phyloP scores from a whole-genome alignment of 73 alveolate species.

The Symbiodinium natans region DNA sequence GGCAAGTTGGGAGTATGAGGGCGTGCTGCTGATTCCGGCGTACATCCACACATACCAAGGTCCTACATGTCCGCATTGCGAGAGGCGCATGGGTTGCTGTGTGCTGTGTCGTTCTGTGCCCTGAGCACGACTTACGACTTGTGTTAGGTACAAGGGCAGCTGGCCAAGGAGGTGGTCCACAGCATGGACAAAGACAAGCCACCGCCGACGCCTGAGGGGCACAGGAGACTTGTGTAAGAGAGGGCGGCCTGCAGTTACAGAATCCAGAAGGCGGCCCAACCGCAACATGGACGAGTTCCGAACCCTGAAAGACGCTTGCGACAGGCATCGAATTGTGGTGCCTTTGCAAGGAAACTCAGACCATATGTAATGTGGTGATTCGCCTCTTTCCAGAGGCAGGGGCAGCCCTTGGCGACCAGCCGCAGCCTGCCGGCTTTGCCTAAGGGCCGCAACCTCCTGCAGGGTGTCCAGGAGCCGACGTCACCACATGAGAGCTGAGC shows the following conservation, averaged over 20 bases:
- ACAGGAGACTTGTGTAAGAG: not conserved
- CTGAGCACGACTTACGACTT: no score
- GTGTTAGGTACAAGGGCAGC: not conserved
- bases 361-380: no score
- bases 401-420: constrained; percentile 30
- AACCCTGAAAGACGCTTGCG: constrained; percentile 65
- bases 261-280: not conserved
- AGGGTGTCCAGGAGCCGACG: constrained; percentile 21
- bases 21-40: no score
- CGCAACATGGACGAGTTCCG: not conserved
- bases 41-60: not conserved
- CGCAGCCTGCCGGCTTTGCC: constrained; percentile 91
- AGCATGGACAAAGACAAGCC: not conserved
- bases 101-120: no score
- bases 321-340: constrained; percentile 19
- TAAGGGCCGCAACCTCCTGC: constrained; percentile 44
- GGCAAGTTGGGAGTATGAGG: not conserved
- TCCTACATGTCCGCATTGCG: constrained; percentile 83
- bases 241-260: not conserved
- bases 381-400: no score
- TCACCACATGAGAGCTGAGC: no score
- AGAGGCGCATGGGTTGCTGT: constrained; percentile 11
- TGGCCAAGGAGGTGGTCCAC: constrained; percentile 15
- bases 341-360: not conserved
- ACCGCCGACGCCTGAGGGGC: no score